These are phyloP conservation scores for Graphiopsis chlorocephala DNA, from an alignment of 2,329 filamentous ascomycete genomes.

Conservation along the genomic window DNA sequence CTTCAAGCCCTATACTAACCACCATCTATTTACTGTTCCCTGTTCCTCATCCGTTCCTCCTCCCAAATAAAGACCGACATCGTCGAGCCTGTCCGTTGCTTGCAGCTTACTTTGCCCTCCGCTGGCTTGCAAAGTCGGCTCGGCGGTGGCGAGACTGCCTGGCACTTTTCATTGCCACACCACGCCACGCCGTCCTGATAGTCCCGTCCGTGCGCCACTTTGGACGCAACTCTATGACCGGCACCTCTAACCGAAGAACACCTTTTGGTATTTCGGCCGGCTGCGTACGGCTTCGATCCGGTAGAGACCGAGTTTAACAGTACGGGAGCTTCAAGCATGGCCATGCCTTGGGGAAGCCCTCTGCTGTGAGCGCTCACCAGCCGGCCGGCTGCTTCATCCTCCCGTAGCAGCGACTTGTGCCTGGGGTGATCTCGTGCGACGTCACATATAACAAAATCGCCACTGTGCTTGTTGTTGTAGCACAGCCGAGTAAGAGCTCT, in stretches of 20 bases:
- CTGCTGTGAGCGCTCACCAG: neutral
- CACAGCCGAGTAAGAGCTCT: neutral
- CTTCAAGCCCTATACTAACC: neutral
- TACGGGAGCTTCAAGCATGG: neutral
- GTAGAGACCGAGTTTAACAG: neutral
- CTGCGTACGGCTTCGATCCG: neutral
- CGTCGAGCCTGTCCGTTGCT: neutral
- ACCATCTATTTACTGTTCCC: neutral
- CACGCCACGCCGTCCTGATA: neutral
- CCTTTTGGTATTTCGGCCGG: neutral
- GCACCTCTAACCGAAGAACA: neutral
- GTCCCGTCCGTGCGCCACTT: neutral
- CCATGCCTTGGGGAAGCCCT: neutral
- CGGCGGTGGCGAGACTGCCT: neutral
- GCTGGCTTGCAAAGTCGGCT: neutral
- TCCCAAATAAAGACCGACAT: neutral
- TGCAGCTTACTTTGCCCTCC: neutral
- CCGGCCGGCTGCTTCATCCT: neutral
- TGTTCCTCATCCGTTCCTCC: neutral
- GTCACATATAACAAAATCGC: neutral
- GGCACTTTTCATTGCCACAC: neutral
- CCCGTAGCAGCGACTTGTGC: neutral
- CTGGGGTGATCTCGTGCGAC: neutral
- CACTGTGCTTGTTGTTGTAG: neutral
- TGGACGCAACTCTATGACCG: neutral